Evolutionary conservation across 2,329 filamentous ascomycete species (phyloP).

Genomic region (Aspergillus pseudoviridinutans): DNA sequence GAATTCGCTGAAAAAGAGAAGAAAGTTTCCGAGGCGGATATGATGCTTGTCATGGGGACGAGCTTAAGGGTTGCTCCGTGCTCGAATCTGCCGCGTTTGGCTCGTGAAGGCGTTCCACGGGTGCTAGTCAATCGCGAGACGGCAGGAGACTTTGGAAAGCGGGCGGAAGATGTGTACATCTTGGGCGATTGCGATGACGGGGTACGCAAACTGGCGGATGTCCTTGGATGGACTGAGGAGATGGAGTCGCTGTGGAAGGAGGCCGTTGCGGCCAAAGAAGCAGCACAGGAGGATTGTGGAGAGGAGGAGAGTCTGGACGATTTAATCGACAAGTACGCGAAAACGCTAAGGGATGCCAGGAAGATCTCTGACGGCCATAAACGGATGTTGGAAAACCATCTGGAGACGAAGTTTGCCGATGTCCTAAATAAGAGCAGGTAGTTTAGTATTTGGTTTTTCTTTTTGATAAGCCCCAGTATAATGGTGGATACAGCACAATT

Average conservation of each 20-base stretch:
- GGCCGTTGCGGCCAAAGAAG: constrained; percentile 56
- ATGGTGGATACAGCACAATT: not conserved
- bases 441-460: constrained; percentile 16
- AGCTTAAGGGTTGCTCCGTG: constrained; percentile 79
- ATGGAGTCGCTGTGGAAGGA: constrained; percentile 66
- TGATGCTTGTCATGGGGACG: constrained; percentile 74
- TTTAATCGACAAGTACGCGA: constrained; percentile 48
- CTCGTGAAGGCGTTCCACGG: constrained; percentile 57
- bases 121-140: constrained; percentile 75
- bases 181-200: constrained; percentile 73
- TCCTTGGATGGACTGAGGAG: constrained; percentile 75
- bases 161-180: constrained; percentile 70
- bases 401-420: constrained; percentile 19
- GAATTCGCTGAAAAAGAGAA: constrained; percentile 55
- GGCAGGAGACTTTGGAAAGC: constrained; percentile 69
- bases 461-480: not conserved
- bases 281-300: constrained; percentile 30
- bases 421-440: not conserved
- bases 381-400: constrained; percentile 27
- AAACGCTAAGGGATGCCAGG: constrained; percentile 46
- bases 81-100: constrained; percentile 64
- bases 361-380: constrained; percentile 39
- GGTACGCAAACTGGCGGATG: constrained; percentile 66
- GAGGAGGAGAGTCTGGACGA: constrained; percentile 48
- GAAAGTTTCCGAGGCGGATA: constrained; percentile 56